These are phyloP conservation scores for Mortierella sp. DNA, from an alignment of 371 early-diverging fungal genomes.

Conservation along the genomic window DNA sequence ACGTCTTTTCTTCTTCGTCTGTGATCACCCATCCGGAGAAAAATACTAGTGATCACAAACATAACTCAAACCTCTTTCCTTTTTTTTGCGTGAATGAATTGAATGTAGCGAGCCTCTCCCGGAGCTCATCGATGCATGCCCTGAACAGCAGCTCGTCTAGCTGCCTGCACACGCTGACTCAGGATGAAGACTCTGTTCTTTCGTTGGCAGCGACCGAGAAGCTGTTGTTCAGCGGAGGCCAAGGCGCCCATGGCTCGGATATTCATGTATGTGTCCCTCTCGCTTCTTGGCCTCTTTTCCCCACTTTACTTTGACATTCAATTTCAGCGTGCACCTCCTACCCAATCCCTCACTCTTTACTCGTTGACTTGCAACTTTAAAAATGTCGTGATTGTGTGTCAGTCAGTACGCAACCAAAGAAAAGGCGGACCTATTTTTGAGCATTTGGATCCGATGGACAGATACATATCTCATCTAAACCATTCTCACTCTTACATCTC, in stretches of 20 bases:
- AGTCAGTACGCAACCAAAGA: background rate
- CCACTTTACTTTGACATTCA: background rate
- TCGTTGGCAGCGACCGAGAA: conserved; percentile 72
- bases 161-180: conserved; percentile 69
- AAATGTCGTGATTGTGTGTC: conserved; percentile 40
- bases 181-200: conserved; percentile 77
- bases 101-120: conserved; percentile 44
- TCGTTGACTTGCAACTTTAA: conserved; percentile 6
- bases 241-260: conserved; percentile 65
- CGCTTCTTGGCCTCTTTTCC: background rate
- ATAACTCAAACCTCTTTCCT: background rate
- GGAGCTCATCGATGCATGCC: conserved; percentile 37
- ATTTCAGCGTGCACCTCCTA: background rate
- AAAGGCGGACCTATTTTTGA: background rate
- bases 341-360: background rate
- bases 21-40: no score
- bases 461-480: conserved; percentile 2
- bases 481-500: background rate
- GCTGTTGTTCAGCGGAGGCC: conserved; percentile 81
- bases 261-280: conserved; percentile 43
- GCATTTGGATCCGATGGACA: background rate
- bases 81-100: background rate
- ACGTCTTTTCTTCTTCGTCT: background rate
- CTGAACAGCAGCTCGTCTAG: background rate
- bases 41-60: background rate